These are phyloP conservation scores for Sporothrix pallida DNA, from an alignment of 2,329 filamentous ascomycete genomes.

Conservation along the genomic window DNA sequence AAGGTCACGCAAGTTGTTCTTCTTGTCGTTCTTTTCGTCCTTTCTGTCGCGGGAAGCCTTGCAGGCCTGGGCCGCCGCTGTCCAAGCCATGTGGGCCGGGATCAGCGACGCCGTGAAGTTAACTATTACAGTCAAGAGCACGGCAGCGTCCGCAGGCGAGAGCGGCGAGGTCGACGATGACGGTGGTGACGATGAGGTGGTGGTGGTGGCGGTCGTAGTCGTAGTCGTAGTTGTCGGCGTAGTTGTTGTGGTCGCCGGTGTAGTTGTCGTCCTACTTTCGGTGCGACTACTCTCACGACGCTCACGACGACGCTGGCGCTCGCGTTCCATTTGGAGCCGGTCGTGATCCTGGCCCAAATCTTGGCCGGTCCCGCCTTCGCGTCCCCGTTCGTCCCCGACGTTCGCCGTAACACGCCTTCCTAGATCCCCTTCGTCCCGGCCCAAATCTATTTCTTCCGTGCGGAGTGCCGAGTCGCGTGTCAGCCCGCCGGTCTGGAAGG, in stretches of 20 bases:
- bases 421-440: not conserved
- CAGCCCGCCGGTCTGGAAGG: conserved; percentile 15
- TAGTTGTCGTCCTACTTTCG: not conserved
- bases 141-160: conserved; percentile 2
- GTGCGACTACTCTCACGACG: not conserved
- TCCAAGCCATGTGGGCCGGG: conserved; percentile 30
- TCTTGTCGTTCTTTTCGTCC: not conserved
- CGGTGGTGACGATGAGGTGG: not conserved
- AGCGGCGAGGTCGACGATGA: not conserved
- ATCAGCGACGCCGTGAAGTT: conserved; percentile 19
- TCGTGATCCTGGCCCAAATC: not conserved
- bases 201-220: not conserved
- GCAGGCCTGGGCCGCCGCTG: conserved; percentile 20
- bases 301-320: not conserved
- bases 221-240: not conserved
- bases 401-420: not conserved
- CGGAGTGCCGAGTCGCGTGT: not conserved
- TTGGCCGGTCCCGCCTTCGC: not conserved
- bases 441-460: not conserved
- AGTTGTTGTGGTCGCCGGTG: not conserved
- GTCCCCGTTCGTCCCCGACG: not conserved
- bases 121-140: conserved; percentile 3
- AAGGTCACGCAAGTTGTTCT: not conserved
- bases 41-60: not conserved
- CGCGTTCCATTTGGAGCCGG: not conserved